Evolutionary conservation across 176 grass and related monocot species (phyloP), one percentile per base, ranked within the genome.

Genomic region (Puccinellia tenuiflora): DNA sequence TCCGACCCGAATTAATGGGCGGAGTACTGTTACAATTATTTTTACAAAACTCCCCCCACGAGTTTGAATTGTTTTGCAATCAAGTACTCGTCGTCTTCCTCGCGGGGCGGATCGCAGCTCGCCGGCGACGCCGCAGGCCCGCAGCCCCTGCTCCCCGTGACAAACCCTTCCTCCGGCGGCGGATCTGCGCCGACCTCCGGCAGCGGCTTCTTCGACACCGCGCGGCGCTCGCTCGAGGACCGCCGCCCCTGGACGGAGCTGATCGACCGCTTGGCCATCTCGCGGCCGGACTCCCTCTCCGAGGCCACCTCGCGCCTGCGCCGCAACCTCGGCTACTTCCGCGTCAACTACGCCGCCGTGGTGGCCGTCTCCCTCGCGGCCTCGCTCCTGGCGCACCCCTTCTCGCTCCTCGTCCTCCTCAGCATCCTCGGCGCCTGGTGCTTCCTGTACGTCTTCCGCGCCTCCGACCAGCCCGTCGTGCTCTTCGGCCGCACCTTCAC

Each of bases 341-440:
- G 96, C 76, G 87, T 99, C 77, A 96, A 99, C 91, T 99, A 99
- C 87, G 87, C 93, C 74, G 85, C 96, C 73, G 51, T 99, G 33
- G 84, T 96, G 60, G 91, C 91, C 38, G 43, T 85, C 45, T 70
- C 86, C 55, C 93, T 99, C 74, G 93, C 89, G 60, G 77, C 88
- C 20, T 98, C 93, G 75, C 93, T 96, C 64, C 72, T 90, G 52
- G 79, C 91, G 39, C 85, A 95, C 83, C 96, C 96, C 9, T 81
- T 98, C 86, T 98, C 96, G 47, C 91, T 98, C 22, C 65, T 91
- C 60, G 85, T 86, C 77, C 93, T 96, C 62, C 62, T 95, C 79
- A 2, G 7, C 47, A 83, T 98, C 70, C 93, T 99, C 77, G 87
- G 85, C 35, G 87, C 82, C 68, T 99, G 93, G 96, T 99, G 96